Percentiles rank a stretch among this genome's conserved stretches.
Evolutionary conservation across 441 rosid species (phyloP).

Genomic region (Croton setiger): DNA sequence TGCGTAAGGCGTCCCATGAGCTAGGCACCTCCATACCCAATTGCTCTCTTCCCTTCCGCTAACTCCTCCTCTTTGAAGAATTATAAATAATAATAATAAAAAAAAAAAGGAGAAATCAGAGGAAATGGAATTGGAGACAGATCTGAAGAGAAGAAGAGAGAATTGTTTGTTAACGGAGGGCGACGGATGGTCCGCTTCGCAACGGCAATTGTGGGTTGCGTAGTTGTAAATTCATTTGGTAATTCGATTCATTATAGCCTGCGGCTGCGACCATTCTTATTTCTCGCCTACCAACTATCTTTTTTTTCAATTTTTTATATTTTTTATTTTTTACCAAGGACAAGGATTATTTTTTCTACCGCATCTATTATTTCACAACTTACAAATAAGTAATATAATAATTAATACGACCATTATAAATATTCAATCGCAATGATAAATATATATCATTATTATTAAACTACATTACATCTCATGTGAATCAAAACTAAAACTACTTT

Average conservation of each 20-base stretch:
- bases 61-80: not conserved
- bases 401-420: no score
- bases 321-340: not conserved
- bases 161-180: slow-evolving; percentile 8
- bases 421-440: no score
- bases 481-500: no score
- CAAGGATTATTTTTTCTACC: no score
- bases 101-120: not conserved
- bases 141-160: not conserved
- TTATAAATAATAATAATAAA: not conserved
- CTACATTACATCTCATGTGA: no score
- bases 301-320: not conserved
- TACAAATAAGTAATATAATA: no score
- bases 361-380: no score
- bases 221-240: slow-evolving; percentile 2
- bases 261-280: not conserved
- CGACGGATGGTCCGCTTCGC: slow-evolving; percentile 14
- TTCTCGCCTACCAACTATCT: not conserved
- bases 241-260: no score
- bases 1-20: slow-evolving; percentile 93
- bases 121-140: not conserved
- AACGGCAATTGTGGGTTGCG: slow-evolving; percentile 1
- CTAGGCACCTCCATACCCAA: slow-evolving; percentile 61
- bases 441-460: no score
- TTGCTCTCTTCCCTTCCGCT: not conserved